phyloP scores from a whole-genome alignment of 2,329 filamentous ascomycete species.

The Venturia carpophila region DNA sequence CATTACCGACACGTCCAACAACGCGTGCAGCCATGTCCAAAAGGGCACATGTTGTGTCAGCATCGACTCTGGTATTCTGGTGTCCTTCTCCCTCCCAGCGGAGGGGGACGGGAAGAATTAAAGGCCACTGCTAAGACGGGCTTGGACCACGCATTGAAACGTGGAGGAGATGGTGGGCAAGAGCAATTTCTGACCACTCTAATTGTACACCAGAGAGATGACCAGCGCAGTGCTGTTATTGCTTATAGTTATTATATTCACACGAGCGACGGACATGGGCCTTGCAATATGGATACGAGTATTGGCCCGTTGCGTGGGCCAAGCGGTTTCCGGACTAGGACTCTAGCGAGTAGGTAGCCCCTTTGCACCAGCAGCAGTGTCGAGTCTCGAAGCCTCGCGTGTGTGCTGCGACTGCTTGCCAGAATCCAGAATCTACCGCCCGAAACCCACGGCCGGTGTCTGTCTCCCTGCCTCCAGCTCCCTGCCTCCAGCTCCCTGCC shows the following conservation, averaged over 20 bases:
- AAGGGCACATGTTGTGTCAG: no score
- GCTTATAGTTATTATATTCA: no score
- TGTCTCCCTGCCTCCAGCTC: not conserved
- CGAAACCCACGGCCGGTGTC: not conserved
- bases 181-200: not conserved
- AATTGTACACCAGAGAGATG: not conserved
- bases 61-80: no score
- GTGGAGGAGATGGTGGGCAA: not conserved
- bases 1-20: not conserved
- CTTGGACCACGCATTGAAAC: conserved; percentile 8
- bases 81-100: no score
- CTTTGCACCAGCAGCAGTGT: not conserved
- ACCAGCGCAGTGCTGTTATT: not conserved
- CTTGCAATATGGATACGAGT: no score
- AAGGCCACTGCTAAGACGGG: not conserved
- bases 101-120: not conserved
- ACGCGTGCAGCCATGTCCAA: no score
- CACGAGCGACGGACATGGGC: no score
- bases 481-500: no score
- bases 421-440: not conserved
- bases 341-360: not conserved
- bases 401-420: not conserved
- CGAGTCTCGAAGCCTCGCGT: not conserved
- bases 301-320: no score
- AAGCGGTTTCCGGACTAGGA: no score